phyloP scores from a whole-genome alignment of 2,329 filamentous ascomycete species.

The Ascochyta lentis region DNA sequence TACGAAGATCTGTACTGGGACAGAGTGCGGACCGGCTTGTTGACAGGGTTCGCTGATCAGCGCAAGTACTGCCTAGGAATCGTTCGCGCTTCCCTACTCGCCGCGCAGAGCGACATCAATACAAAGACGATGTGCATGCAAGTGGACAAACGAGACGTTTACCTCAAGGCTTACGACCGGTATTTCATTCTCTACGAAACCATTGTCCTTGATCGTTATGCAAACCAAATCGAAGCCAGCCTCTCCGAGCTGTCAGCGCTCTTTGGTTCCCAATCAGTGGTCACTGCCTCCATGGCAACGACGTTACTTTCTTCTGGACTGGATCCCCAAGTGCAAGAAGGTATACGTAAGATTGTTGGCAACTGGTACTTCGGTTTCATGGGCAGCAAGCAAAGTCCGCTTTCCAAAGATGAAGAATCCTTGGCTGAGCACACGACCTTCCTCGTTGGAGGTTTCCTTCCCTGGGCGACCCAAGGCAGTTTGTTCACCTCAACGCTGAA shows the following conservation, averaged over 20 bases:
- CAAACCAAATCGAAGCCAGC: conserved; percentile 57
- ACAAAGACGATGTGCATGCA: conserved; percentile 33
- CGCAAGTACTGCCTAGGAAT: conserved; percentile 57
- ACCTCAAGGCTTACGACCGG: conserved; percentile 49
- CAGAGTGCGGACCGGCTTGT: conserved; percentile 47
- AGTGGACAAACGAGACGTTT: conserved; percentile 21
- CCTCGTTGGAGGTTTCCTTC: conserved; percentile 51
- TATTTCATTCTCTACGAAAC: conserved; percentile 57
- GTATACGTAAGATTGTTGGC: conserved; percentile 55
- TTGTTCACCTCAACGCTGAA: conserved; percentile 52
- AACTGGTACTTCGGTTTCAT: conserved; percentile 52
- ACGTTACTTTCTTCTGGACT: conserved; percentile 52
- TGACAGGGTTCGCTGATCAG: conserved; percentile 54
- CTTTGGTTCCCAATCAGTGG: conserved; percentile 41
- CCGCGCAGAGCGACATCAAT: conserved; percentile 35
- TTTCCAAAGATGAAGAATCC: conserved; percentile 1
- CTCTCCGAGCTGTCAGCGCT: conserved; percentile 52
- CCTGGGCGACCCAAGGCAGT: conserved; percentile 56
- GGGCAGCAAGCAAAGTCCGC: conserved; percentile 5
- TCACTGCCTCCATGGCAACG: conserved; percentile 52
- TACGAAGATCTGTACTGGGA: conserved; percentile 50
- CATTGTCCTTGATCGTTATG: conserved; percentile 56
- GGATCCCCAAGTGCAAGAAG: conserved; percentile 52
- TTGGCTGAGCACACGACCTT: conserved; percentile 41
- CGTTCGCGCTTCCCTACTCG: conserved; percentile 49